phyloP scores from a whole-genome alignment of 2,329 filamentous ascomycete species.

The Gnomoniopsis sp. region DNA sequence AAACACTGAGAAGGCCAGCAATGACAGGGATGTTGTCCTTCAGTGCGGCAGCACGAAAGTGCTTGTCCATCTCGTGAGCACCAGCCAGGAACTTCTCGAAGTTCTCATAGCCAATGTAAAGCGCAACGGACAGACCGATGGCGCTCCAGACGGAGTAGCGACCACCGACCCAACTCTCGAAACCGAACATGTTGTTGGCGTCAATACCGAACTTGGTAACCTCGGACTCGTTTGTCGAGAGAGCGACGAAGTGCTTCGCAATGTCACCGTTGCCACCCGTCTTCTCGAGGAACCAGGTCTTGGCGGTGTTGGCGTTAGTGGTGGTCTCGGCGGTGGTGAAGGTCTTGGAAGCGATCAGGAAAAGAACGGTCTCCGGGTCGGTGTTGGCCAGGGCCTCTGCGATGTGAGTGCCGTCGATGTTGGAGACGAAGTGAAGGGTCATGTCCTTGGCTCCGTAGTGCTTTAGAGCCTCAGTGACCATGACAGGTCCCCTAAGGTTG shows the following conservation, averaged over 20 bases:
- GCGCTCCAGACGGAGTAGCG: slow-evolving; percentile 99
- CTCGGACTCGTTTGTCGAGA: slow-evolving; percentile 92
- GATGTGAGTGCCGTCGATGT: slow-evolving; percentile 98
- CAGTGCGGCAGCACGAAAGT: slow-evolving; percentile 88
- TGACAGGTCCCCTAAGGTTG: slow-evolving; percentile 78
- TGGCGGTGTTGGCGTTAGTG: slow-evolving; percentile 96
- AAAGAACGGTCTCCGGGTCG: slow-evolving; percentile 96
- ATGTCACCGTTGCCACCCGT: slow-evolving; percentile 75
- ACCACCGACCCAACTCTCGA: slow-evolving; percentile 97
- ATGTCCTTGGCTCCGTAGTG: slow-evolving; percentile 82
- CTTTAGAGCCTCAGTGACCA: slow-evolving; percentile 98
- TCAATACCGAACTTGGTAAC: slow-evolving; percentile 99
- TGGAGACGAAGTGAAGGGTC: slow-evolving; percentile 97
- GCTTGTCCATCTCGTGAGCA: slow-evolving; percentile 96
- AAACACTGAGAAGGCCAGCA: slow-evolving; percentile 90
- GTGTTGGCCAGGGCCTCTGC: slow-evolving; percentile 86
- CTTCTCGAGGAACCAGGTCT: slow-evolving; percentile 92
- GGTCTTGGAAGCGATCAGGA: slow-evolving; percentile 97
- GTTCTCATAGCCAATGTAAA: slow-evolving; percentile 97
- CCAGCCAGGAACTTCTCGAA: slow-evolving; percentile 94
- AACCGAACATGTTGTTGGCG: slow-evolving; percentile 99
- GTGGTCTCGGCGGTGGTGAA: slow-evolving; percentile 98
- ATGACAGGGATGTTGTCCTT: slow-evolving; percentile 94
- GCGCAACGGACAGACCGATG: slow-evolving; percentile 88
- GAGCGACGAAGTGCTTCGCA: slow-evolving; percentile 97